A percentile compares a stretch with the other conserved stretches of the same genome.
phyloP scores from a whole-genome alignment of 148 eudicot genomes.

The Arbutus unedo region DNA sequence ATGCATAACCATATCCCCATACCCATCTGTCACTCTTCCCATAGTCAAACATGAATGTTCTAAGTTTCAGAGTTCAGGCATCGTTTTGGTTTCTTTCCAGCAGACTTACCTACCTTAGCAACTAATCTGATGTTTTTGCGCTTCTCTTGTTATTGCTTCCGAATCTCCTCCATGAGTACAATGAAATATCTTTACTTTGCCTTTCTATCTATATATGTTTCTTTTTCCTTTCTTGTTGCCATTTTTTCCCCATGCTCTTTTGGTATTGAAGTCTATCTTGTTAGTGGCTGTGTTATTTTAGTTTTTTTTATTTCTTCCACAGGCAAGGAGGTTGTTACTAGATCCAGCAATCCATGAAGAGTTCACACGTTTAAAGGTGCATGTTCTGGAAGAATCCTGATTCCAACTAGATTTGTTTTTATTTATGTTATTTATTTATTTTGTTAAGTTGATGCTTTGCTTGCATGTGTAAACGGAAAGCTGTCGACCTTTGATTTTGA shows the following conservation, averaged over 20 bases:
- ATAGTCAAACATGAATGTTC: not conserved
- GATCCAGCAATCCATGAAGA: conserved; percentile 99
- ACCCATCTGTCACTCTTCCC: not conserved
- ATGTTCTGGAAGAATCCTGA: conserved; percentile 13
- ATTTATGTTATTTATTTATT: not conserved
- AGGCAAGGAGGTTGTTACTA: conserved; percentile 85
- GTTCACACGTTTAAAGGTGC: conserved; percentile 87
- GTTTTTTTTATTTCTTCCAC: conserved; percentile 19
- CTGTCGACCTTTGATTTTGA: not conserved
- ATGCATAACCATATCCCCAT: not conserved
- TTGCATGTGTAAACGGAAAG: not conserved
- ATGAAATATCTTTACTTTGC: not conserved
- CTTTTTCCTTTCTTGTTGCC: not conserved
- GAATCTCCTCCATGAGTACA: not conserved
- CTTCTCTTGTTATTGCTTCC: not conserved
- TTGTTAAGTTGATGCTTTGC: conserved; percentile 1
- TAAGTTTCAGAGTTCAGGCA: not conserved
- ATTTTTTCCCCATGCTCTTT: not conserved
- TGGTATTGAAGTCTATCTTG: conserved; percentile 3
- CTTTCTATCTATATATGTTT: not conserved
- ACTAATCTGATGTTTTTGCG: not conserved
- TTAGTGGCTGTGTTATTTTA: not conserved
- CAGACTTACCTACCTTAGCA: not conserved
- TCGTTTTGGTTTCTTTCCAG: not conserved
- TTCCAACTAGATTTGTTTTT: not conserved